Conservation (phyloP, 192 early-diverging fungal species). For the Ambispora gerdemannii region DNA sequence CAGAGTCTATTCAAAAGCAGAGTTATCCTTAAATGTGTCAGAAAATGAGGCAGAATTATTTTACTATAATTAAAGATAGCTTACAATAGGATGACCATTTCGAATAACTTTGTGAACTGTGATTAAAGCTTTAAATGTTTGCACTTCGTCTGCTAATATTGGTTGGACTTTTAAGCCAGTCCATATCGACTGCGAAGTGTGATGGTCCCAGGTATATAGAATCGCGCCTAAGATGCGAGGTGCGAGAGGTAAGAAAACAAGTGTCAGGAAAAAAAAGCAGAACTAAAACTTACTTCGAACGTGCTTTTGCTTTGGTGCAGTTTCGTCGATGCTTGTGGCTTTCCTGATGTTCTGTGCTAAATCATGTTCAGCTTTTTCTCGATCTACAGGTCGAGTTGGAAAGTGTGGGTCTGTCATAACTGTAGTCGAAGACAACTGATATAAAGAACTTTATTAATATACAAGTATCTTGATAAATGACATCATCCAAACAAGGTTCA, state of each 20-base stretch:
- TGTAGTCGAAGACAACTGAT: too few relatives aligned
- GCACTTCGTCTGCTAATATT: slow-evolving; percentile 87
- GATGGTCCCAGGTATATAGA: slow-evolving; percentile 93
- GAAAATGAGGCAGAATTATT: too few relatives aligned
- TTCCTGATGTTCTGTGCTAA: slow-evolving; percentile 87
- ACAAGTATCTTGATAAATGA: too few relatives aligned
- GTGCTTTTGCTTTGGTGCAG: slow-evolving; percentile 97
- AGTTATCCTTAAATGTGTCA: too few relatives aligned
- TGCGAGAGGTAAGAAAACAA: neutral
- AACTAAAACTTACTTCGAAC: slow-evolving; percentile 59
- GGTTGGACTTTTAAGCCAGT: slow-evolving; percentile 82
- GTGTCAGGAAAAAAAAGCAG: slow-evolving; percentile 18
- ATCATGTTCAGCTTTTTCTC: slow-evolving; percentile 80
- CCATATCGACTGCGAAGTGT: slow-evolving; percentile 83
- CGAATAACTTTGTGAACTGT: slow-evolving; percentile 93
- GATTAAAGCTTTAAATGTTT: slow-evolving; percentile 94
- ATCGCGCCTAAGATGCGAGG: slow-evolving; percentile 62
- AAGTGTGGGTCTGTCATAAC: slow-evolving; percentile 34
- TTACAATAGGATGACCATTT: slow-evolving; percentile 80
- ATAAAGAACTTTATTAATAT: too few relatives aligned
- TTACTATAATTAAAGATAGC: too few relatives aligned
- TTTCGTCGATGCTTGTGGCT: slow-evolving; percentile 83
- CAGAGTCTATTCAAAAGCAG: too few relatives aligned
- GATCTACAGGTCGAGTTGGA: slow-evolving; percentile 56
- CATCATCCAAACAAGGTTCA: too few relatives aligned